Evolutionary conservation across 2,329 filamentous ascomycete species (phyloP).

Genomic region (Graphilbum ipis-grandicollis): DNA sequence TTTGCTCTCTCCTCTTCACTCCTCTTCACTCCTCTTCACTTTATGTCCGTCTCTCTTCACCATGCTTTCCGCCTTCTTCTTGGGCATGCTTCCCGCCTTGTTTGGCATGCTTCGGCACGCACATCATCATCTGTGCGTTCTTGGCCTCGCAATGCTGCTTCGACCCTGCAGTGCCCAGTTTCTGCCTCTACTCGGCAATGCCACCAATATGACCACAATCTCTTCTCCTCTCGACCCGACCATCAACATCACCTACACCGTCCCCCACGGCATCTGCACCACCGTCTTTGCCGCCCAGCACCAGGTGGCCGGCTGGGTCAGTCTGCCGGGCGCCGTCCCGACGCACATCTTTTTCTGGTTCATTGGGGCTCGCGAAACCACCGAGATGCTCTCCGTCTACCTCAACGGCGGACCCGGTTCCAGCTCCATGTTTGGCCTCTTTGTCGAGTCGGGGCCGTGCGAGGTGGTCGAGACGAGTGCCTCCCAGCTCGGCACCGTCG

Average conservation of each 20-base stretch:
- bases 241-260: slow-evolving; percentile 52
- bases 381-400: slow-evolving; percentile 36
- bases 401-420: slow-evolving; percentile 50
- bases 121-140: too few relatives aligned
- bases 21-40: too few relatives aligned
- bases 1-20: too few relatives aligned
- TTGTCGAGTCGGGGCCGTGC: slow-evolving; percentile 39
- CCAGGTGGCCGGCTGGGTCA: slow-evolving; percentile 56
- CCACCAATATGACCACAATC: slow-evolving; percentile 34
- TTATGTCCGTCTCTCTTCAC: too few relatives aligned
- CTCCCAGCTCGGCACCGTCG: slow-evolving; percentile 33
- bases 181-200: slow-evolving; percentile 5
- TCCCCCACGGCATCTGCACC: slow-evolving; percentile 40
- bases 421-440: slow-evolving; percentile 48
- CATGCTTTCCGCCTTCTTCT: too few relatives aligned
- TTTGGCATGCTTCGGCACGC: too few relatives aligned
- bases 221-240: slow-evolving; percentile 43
- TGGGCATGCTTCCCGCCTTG: too few relatives aligned
- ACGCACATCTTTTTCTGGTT: slow-evolving; percentile 37
- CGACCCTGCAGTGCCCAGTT: slow-evolving; percentile 16
- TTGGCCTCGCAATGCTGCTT: too few relatives aligned
- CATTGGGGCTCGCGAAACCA: slow-evolving; percentile 24
- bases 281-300: slow-evolving; percentile 48
- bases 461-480: slow-evolving; percentile 28
- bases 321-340: slow-evolving; percentile 34